Conservation (phyloP, 768 basidiomycete species). For the Tephrocybe rancida region DNA sequence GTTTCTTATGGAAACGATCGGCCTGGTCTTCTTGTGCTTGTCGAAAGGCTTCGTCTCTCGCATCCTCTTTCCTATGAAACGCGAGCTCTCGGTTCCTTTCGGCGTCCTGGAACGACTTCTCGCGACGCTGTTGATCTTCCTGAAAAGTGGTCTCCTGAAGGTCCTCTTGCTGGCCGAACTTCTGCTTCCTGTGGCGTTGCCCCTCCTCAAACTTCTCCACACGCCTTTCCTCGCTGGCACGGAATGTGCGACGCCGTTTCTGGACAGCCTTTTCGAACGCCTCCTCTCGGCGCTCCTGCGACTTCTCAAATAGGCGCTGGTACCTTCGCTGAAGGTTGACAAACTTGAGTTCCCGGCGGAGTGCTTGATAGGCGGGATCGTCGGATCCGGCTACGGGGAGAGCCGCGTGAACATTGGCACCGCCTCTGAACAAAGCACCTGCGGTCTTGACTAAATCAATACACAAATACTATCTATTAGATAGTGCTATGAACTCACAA, state of each 20-base stretch:
- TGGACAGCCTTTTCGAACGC: constrained; percentile 3
- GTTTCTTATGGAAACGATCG: neutral
- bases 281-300: constrained; percentile 5
- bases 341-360: neutral
- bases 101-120: neutral
- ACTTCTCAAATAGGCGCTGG: constrained; percentile 4
- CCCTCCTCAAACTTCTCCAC: neutral
- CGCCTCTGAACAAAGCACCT: constrained; percentile 1
- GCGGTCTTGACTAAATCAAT: neutral
- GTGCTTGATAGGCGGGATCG: neutral
- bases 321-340: neutral
- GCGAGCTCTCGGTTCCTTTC: neutral
- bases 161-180: constrained; percentile 2
- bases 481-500: neutral
- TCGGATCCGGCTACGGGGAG: constrained; percentile 1
- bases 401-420: neutral
- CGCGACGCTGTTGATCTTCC: neutral
- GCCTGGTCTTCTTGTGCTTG: neutral
- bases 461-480: neutral
- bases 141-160: neutral
- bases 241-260: constrained; percentile 3
- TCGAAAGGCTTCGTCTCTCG: neutral
- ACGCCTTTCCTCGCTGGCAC: neutral
- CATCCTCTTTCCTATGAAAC: neutral
- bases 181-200: constrained; percentile 1